A percentile compares a stretch with the other conserved stretches of the same genome.
These are phyloP conservation scores for Fusarium hostae DNA, from an alignment of 2,329 filamentous ascomycete genomes.

Conservation along the genomic window DNA sequence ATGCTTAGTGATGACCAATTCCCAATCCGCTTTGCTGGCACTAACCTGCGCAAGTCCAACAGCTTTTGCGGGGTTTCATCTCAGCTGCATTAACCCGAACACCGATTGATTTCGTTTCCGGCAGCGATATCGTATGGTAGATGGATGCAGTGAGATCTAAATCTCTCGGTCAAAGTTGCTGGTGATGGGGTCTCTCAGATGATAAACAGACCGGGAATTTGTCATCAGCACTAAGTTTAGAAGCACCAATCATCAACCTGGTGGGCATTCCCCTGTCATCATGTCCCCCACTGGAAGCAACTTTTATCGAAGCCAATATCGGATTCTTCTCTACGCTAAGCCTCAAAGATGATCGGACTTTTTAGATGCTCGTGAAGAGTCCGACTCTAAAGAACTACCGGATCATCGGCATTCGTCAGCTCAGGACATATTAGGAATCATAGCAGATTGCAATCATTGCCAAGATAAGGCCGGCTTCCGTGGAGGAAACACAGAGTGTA, in stretches of 20 bases:
- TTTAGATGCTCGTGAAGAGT: neutral
- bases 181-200: neutral
- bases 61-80: constrained; percentile 26
- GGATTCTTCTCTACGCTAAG: neutral
- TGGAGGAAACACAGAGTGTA: no score
- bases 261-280: neutral
- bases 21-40: neutral
- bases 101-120: neutral
- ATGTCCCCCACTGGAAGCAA: constrained; percentile 23
- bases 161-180: constrained; percentile 21
- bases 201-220: neutral
- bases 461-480: no score
- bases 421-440: neutral
- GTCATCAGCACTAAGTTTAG: constrained; percentile 1
- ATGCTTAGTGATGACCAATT: neutral
- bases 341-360: neutral
- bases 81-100: neutral
- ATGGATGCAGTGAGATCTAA: neutral
- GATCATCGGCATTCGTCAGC: neutral
- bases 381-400: neutral
- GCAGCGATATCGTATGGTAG: no score
- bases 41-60: constrained; percentile 38
- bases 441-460: no score
- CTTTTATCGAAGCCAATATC: constrained; percentile 19
- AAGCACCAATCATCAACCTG: neutral